Evolutionary conservation across 805 yeast species (phyloP).

Genomic region (Candida boleticola): DNA sequence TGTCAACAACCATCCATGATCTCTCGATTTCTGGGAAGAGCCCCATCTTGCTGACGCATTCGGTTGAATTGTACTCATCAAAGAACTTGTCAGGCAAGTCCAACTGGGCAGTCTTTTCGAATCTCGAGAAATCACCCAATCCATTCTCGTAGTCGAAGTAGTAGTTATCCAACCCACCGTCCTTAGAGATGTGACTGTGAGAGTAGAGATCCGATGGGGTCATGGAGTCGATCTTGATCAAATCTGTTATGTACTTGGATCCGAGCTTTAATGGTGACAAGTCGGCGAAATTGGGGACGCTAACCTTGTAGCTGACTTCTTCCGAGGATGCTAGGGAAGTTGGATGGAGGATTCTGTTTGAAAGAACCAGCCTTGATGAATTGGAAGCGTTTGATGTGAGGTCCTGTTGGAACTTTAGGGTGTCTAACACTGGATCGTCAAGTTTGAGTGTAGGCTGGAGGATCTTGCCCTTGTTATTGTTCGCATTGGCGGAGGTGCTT

Average conservation of each 20-base stretch:
- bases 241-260: slow-evolving; percentile 58
- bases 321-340: slow-evolving; percentile 31
- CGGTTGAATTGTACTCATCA: slow-evolving; percentile 66
- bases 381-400: slow-evolving; percentile 11
- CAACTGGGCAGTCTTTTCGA: slow-evolving; percentile 65
- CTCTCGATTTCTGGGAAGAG: slow-evolving; percentile 75
- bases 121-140: slow-evolving; percentile 62
- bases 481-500: neutral
- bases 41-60: slow-evolving; percentile 75
- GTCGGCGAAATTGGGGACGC: slow-evolving; percentile 48
- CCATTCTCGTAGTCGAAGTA: slow-evolving; percentile 48
- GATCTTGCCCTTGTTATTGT: slow-evolving; percentile 14
- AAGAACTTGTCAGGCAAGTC: slow-evolving; percentile 80
- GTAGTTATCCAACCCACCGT: slow-evolving; percentile 56
- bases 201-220: slow-evolving; percentile 56
- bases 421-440: slow-evolving; percentile 23
- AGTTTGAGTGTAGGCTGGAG: slow-evolving; percentile 32
- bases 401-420: slow-evolving; percentile 31
- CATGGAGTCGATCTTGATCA: slow-evolving; percentile 56
- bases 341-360: slow-evolving; percentile 35
- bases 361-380: slow-evolving; percentile 20
- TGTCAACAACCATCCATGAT: slow-evolving; percentile 84
- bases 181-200: slow-evolving; percentile 52
- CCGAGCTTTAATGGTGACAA: slow-evolving; percentile 59
- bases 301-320: slow-evolving; percentile 43